phyloP scores from a whole-genome alignment of 1,139 yeast species.

The Suhomyces terraborum region DNA sequence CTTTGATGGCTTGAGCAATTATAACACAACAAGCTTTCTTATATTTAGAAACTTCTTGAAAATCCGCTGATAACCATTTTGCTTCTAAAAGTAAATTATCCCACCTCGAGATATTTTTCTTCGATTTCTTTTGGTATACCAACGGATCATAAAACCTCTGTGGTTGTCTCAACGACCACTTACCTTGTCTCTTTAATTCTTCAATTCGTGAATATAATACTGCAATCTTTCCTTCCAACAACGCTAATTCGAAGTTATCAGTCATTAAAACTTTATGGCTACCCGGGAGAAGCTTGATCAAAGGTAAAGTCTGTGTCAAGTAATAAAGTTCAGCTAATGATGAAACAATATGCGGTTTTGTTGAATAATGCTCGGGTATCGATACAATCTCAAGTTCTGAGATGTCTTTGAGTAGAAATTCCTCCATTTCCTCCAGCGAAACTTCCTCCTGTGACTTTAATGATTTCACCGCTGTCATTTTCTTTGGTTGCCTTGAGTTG shows the following conservation, averaged over 20 bases:
- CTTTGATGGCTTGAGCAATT: slow-evolving; percentile 71
- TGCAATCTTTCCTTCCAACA: slow-evolving; percentile 90
- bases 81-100: slow-evolving; percentile 75
- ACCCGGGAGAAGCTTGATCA: slow-evolving; percentile 76
- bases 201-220: slow-evolving; percentile 93
- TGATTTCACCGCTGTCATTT: slow-evolving; percentile 20
- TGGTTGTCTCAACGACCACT: slow-evolving; percentile 93
- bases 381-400: slow-evolving; percentile 41
- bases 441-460: slow-evolving; percentile 25
- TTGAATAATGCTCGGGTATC: slow-evolving; percentile 49
- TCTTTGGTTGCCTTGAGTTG: slow-evolving; percentile 9
- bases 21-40: slow-evolving; percentile 70
- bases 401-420: slow-evolving; percentile 30
- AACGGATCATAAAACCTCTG: slow-evolving; percentile 70
- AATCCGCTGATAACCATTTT: slow-evolving; percentile 83
- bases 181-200: slow-evolving; percentile 80
- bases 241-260: slow-evolving; percentile 78
- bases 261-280: slow-evolving; percentile 86
- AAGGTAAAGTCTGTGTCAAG: slow-evolving; percentile 83
- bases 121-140: slow-evolving; percentile 35
- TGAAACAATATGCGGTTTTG: slow-evolving; percentile 46
- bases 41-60: slow-evolving; percentile 67
- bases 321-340: slow-evolving; percentile 86
- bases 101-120: slow-evolving; percentile 57
- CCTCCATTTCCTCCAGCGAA: slow-evolving; percentile 25